Conservation (phyloP, 495 filamentous ascomycete genomes). For the Podospora anserina region DNA sequence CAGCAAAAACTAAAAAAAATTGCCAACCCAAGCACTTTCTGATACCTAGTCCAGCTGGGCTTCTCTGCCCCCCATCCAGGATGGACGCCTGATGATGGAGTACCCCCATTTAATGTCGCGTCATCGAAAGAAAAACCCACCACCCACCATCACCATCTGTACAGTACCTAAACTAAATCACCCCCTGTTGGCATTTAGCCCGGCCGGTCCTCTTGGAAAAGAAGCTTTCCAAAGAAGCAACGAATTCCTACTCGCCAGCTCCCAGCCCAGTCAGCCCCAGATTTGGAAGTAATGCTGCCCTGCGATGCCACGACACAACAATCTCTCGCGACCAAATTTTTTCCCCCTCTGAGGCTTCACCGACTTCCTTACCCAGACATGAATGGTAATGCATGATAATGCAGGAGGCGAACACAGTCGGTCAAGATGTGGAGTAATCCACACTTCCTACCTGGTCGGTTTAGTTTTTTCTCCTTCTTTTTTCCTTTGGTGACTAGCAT, state of each 20-base stretch:
- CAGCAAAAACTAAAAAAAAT: not conserved
- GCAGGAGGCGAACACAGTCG: conserved; percentile 30
- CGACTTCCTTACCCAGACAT: conserved; percentile 16
- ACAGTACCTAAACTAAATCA: not conserved
- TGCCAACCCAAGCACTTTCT: not conserved
- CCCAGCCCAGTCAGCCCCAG: conserved; percentile 1
- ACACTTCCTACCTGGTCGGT: conserved; percentile 12
- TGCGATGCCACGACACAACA: conserved; percentile 31
- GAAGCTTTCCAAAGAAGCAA: not conserved
- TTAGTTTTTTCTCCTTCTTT: not conserved
- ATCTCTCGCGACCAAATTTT: conserved; percentile 15
- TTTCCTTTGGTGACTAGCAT: not conserved
- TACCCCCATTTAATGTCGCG: conserved; percentile 21
- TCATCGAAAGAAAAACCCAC: conserved; percentile 18
- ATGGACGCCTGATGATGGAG: not conserved
- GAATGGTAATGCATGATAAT: conserved; percentile 32
- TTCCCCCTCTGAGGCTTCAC: conserved; percentile 23
- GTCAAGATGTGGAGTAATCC: conserved; percentile 28
- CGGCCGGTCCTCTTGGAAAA: not conserved
- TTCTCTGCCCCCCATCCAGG: not conserved
- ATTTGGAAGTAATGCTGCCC: not conserved
- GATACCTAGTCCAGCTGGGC: not conserved
- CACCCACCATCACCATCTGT: too few relatives aligned
- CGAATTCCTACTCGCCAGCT: not conserved
- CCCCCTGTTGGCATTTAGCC: not conserved